Conservation (phyloP, 306 rosid genomes). For the Cyclanthera cordifolia region DNA sequence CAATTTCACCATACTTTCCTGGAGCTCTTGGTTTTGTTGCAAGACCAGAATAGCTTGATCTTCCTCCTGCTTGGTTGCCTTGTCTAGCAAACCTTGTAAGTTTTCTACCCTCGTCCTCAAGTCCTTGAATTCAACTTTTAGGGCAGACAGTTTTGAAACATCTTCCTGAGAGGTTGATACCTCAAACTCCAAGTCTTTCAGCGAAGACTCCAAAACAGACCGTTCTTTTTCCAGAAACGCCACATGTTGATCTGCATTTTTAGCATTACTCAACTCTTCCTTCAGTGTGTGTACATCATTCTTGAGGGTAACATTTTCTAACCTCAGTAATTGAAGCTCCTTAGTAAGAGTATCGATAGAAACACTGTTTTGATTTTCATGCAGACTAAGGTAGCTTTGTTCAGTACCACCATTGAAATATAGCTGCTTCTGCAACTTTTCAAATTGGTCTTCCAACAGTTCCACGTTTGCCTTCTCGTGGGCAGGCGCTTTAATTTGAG, state of each 20-base stretch:
- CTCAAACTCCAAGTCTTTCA: too few relatives aligned
- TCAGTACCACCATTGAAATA: constrained; percentile 27
- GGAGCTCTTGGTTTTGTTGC: constrained; percentile 83
- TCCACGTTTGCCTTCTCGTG: constrained; percentile 60
- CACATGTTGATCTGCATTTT: constrained; percentile 44
- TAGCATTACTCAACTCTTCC: constrained; percentile 40
- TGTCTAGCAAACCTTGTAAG: constrained; percentile 56
- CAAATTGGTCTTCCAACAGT: constrained; percentile 49
- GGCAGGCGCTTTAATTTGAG: constrained; percentile 42
- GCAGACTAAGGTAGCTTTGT: constrained; percentile 20
- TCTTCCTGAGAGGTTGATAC: too few relatives aligned
- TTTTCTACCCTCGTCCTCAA: constrained; percentile 51
- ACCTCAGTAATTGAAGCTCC: constrained; percentile 56
- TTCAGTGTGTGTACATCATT: constrained; percentile 43
- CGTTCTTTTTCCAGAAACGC: constrained; percentile 63
- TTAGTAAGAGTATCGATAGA: constrained; percentile 24
- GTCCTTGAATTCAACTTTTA: constrained; percentile 51
- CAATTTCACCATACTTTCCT: constrained; percentile 53
- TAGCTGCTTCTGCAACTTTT: constrained; percentile 40
- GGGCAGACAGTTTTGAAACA: constrained; percentile 28
- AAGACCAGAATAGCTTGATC: constrained; percentile 53
- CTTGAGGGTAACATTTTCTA: constrained; percentile 53
- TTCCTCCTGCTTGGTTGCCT: constrained; percentile 65
- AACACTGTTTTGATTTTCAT: too few relatives aligned
- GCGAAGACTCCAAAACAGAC: constrained; percentile 43